Base-by-base conservation (phyloP, 2,329 filamentous ascomycete genomes). In the Aspergillus persii region DNA sequence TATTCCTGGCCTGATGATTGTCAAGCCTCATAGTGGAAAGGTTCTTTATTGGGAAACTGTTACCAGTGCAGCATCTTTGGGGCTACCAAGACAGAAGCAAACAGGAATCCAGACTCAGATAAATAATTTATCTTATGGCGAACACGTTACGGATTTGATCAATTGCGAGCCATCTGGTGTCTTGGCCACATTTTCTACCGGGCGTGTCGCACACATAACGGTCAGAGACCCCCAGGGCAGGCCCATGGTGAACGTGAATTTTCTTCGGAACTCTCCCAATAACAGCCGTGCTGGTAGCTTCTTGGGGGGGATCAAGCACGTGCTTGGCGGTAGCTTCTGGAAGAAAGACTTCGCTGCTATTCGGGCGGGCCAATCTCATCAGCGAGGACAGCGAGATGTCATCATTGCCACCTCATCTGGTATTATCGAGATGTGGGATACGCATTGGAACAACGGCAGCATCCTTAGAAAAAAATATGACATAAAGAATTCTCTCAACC, bases 21-120 rank as follows among this genome's bases (percentile, higher is more conserved):
- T 98, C 41, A 91, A 94, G 79, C 90, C 94, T 11, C 86, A 85
- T 18, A 92, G 84, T 52, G 95, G 95, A 54, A 93, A 89, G 74
- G 86, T 98, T 54, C 88, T 91, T 49, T 98, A 95, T 75, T 98
- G 95, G 92, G 95, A 98, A 73, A 96, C 92, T 44, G 90, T 98
- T 63, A 92, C 94, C 57, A 92, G 88, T 74, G 92, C 92, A 8
- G 90, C 92, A 44, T 92, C 91, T 0, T 83, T 96, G 57, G 91
- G 90, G 63, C 85, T 96, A 46, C 90, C 94, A 69, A 89, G 90
- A 64, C 89, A 96, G 71, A 90, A 91, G 69, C 87, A 90, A 64
- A 89, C 87, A 64, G 91, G 91, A 15, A 86, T 96, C 15, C 91
- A 96, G 69, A 86, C 90, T 50, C 80, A 80, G 2, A 86, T 96